Percentiles rank a stretch among this genome's conserved stretches.
phyloP scores from a whole-genome alignment of 305 asterid genomes.

The Fraxinus nigra region DNA sequence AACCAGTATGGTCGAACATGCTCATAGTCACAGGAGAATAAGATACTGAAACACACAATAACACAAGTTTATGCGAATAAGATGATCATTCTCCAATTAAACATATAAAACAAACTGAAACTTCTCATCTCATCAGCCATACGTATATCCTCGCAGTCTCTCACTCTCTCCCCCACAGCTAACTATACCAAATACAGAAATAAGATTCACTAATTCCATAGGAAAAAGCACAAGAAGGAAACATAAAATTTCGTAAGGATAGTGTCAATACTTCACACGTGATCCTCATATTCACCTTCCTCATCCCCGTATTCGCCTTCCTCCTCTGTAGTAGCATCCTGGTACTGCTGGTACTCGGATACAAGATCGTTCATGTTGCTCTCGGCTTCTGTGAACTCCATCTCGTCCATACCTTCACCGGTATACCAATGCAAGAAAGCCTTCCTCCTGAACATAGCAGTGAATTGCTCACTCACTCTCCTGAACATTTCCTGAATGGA shows the following conservation, averaged over 20 bases:
- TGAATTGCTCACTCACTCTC: conserved; percentile 16
- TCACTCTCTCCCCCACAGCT: not conserved
- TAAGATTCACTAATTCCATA: not conserved
- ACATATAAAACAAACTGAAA: not conserved
- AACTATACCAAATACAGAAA: not conserved
- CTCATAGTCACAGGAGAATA: not conserved
- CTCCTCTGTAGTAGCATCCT: conserved; percentile 13
- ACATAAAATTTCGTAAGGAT: not conserved
- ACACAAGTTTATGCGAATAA: not conserved
- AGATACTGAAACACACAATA: not conserved
- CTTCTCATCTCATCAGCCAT: not conserved
- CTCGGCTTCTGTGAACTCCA: not conserved
- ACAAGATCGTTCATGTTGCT: conserved; percentile 11
- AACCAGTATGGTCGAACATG: not conserved
- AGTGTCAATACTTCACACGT: not conserved
- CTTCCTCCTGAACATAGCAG: conserved; percentile 14
- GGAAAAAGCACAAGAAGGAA: not conserved
- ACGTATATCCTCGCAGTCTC: not conserved
- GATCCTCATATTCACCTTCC: conserved; percentile 5
- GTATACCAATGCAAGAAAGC: conserved; percentile 8
- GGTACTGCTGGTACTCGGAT: conserved; percentile 13
- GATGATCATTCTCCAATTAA: not conserved
- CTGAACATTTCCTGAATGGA: conserved; percentile 25
- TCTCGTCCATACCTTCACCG: not conserved
- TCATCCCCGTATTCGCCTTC: conserved; percentile 22